These are phyloP conservation scores for Anthostomella pinea DNA, from an alignment of 2,329 filamentous ascomycete genomes.

Conservation along the genomic window DNA sequence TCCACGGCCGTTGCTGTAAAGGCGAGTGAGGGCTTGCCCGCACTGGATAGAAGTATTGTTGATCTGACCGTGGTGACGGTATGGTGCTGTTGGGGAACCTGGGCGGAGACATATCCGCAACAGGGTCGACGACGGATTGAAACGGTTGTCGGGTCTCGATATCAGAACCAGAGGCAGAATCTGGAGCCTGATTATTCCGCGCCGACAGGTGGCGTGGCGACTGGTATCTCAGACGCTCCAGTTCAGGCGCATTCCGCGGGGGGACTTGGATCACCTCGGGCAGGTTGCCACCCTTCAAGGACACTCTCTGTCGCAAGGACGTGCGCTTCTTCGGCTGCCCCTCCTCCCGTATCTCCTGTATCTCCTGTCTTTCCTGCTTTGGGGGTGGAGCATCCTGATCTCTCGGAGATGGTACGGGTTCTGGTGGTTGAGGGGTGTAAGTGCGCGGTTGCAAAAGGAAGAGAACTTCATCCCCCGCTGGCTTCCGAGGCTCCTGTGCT, in stretches of 20 bases:
- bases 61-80: slow-evolving; percentile 50
- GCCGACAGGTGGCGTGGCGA: slow-evolving; percentile 21
- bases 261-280: slow-evolving; percentile 56
- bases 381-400: slow-evolving; percentile 31
- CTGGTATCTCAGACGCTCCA: slow-evolving; percentile 32
- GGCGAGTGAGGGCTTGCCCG: slow-evolving; percentile 62
- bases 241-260: slow-evolving; percentile 35
- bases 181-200: slow-evolving; percentile 36
- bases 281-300: slow-evolving; percentile 47
- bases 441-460: slow-evolving; percentile 57
- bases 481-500: slow-evolving; percentile 19
- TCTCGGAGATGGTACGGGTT: slow-evolving; percentile 47
- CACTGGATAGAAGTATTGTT: slow-evolving; percentile 60
- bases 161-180: slow-evolving; percentile 49
- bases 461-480: slow-evolving; percentile 39
- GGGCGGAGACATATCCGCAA: slow-evolving; percentile 36
- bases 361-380: slow-evolving; percentile 12
- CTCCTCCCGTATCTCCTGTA: slow-evolving; percentile 12
- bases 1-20: slow-evolving; percentile 58
- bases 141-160: slow-evolving; percentile 39
- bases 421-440: slow-evolving; percentile 52
- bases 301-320: slow-evolving; percentile 53
- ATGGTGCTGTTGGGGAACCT: slow-evolving; percentile 38
- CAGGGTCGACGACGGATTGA: slow-evolving; percentile 31
- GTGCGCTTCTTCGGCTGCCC: slow-evolving; percentile 33